Conservation (phyloP, 2,329 filamentous ascomycete genomes). For the Colletotrichum agaves region DNA sequence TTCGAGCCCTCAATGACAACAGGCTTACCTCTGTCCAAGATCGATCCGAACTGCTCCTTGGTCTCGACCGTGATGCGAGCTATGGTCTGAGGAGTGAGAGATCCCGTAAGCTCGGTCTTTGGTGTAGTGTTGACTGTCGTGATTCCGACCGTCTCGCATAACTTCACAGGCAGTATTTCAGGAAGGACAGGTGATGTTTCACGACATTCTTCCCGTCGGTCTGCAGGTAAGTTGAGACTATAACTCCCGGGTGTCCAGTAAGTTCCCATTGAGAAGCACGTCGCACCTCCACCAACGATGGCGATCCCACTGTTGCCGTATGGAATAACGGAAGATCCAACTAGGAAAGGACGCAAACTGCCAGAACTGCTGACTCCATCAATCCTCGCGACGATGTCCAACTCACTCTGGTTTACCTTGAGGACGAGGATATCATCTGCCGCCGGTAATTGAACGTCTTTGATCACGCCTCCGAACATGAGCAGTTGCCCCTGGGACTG, state of each 20-base stretch:
- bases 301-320: constrained; percentile 62
- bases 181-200: background rate
- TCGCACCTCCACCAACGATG: constrained; percentile 82
- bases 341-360: constrained; percentile 69
- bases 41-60: constrained; percentile 65
- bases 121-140: constrained; percentile 27
- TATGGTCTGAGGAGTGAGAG: constrained; percentile 47
- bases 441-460: constrained; percentile 53
- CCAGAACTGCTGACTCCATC: constrained; percentile 45
- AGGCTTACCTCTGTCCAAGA: constrained; percentile 69
- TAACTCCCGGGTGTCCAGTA: constrained; percentile 79
- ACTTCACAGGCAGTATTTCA: background rate
- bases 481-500: constrained; percentile 43
- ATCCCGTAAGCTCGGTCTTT: constrained; percentile 26
- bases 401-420: constrained; percentile 37
- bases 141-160: constrained; percentile 25
- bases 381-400: constrained; percentile 51
- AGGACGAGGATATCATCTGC: constrained; percentile 63
- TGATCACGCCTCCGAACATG: constrained; percentile 57
- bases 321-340: constrained; percentile 71
- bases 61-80: constrained; percentile 63
- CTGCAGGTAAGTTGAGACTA: constrained; percentile 45
- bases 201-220: background rate
- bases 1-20: constrained; percentile 72
- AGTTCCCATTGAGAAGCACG: constrained; percentile 91